Evolutionary conservation across 2,329 filamentous ascomycete genomes (phyloP).

Genomic region (Cladophialophora bantiana): DNA sequence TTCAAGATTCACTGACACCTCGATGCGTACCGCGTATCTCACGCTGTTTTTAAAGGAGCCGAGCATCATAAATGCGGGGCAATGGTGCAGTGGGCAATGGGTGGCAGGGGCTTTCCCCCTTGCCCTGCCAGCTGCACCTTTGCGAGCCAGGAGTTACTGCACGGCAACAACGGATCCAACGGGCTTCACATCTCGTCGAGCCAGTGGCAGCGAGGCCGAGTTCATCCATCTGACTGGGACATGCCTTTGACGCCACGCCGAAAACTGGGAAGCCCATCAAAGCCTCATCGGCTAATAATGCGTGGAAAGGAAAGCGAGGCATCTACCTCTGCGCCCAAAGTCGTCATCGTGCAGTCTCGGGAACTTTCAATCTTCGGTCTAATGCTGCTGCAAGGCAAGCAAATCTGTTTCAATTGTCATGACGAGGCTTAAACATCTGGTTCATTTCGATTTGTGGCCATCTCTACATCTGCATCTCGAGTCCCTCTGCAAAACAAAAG

Average conservation of each 20-base stretch:
- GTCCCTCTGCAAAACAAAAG: too few species aligned
- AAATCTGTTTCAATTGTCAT: not conserved
- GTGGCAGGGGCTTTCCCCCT: not conserved
- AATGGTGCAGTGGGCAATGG: not conserved
- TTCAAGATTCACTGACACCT: not conserved
- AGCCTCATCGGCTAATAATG: too few species aligned
- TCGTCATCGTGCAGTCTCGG: too few species aligned
- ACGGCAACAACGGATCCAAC: not conserved
- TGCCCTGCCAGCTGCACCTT: not conserved
- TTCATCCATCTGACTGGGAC: too few species aligned
- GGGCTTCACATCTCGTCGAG: not conserved
- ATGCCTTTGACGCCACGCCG: too few species aligned
- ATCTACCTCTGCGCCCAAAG: too few species aligned
- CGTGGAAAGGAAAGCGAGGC: too few species aligned
- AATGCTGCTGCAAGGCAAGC: too few species aligned
- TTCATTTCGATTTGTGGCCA: not conserved
- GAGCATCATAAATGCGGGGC: constrained; percentile 22
- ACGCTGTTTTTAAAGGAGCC: not conserved
- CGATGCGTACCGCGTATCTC: not conserved
- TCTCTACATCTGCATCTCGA: too few species aligned
- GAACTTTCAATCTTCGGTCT: too few species aligned
- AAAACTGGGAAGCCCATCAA: too few species aligned
- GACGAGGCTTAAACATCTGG: not conserved
- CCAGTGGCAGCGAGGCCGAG: not conserved
- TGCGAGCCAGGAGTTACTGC: constrained; percentile 2